Evolutionary conservation across 257 asterid species (phyloP).

Genomic region (Fraxinus anomala): DNA sequence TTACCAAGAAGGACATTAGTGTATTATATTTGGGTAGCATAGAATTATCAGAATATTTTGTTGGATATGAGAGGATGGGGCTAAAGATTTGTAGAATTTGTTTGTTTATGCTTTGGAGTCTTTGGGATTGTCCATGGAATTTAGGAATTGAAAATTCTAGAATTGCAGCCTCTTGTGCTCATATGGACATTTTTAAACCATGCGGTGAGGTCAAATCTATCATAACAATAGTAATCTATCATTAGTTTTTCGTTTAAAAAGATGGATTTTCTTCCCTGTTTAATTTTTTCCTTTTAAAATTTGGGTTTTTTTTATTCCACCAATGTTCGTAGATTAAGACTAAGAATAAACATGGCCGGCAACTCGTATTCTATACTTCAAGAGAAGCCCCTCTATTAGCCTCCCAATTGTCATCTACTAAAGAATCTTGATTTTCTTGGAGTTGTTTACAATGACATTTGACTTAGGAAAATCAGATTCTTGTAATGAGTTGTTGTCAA

Average conservation of each 20-base stretch:
- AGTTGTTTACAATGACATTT: not conserved
- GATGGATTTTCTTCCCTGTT: not conserved
- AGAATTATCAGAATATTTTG: not conserved
- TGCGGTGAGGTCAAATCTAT: constrained; percentile 15
- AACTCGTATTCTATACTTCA: not conserved
- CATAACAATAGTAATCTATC: not conserved
- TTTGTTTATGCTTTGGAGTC: constrained; percentile 30
- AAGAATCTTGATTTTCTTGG: not conserved
- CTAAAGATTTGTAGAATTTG: constrained; percentile 20
- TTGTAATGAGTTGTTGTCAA: constrained; percentile 16
- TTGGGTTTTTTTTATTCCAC: not conserved
- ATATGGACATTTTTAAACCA: not conserved
- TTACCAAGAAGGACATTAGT: not conserved
- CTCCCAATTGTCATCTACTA: not conserved
- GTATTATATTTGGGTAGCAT: not conserved
- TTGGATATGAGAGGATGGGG: not conserved
- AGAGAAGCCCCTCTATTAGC: not conserved
- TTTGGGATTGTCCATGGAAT: constrained; percentile 31
- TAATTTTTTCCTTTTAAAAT: not conserved
- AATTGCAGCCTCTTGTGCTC: not conserved
- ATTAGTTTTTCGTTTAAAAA: not conserved
- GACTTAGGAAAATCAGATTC: constrained; percentile 5
- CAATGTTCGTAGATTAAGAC: not conserved
- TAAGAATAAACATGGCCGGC: not conserved
- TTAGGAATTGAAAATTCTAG: constrained; percentile 1